Evolutionary conservation across 2,329 filamentous ascomycete genomes (phyloP), one percentile per base, ranked within the genome.

Genomic region (Penicillium sp.): DNA sequence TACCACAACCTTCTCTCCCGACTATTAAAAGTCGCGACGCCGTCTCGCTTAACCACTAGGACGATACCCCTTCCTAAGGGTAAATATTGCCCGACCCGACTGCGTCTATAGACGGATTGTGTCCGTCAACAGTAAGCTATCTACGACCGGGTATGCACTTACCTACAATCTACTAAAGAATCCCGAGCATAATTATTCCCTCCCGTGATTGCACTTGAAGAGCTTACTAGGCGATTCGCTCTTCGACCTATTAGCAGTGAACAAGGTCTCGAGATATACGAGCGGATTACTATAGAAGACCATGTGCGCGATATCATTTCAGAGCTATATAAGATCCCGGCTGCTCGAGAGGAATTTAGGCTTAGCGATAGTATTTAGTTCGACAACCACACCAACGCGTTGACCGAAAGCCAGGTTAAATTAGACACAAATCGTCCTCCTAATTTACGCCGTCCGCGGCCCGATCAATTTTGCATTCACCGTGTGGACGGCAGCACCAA

Each of bases 1-100:
- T n/a, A n/a, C n/a, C n/a, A n/a, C n/a, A n/a, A n/a, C n/a, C n/a
- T n/a, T n/a, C n/a, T n/a, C n/a, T n/a, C n/a, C n/a, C n/a, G n/a
- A n/a, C n/a, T n/a, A n/a, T n/a, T n/a, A n/a, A n/a, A n/a, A n/a
- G n/a, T n/a, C n/a, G n/a, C n/a, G n/a, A n/a, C n/a, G n/a, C 24
- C 37, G 50, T 61, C 47, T 56, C 50, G 53, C 56, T 71, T 64
- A 33, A 72, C 67, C 22, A 66, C 63, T 33, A 65, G 65, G 19
- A 56, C 59, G 40, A 69, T 68, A 28, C 59, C 63, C 1, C 17
- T 56, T 28, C 67, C 63, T 3, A 68, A 56, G 19, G 65, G 64
- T 12, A 72, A 71, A 62, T 61, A 65, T 40, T 73, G 66, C 53
- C 71, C 65, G 5, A 60, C 24, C 44, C 38, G 56, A 42, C 58